Conservation (phyloP, 2,329 filamentous ascomycete species). For the Aspergillus carbonarius region DNA sequence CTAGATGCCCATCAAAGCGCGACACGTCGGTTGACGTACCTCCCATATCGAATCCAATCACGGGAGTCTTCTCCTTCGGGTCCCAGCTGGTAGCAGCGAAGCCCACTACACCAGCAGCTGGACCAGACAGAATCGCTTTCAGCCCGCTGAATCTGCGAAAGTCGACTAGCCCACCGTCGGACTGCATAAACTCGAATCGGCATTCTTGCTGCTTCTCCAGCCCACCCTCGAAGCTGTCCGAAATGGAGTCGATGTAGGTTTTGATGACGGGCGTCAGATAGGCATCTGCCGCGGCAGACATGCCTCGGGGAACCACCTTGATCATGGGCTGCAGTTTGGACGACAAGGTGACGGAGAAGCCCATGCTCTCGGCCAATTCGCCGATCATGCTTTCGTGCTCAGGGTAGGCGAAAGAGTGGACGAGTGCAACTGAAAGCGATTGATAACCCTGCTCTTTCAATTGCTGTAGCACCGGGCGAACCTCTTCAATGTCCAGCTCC, state of each 20-base stretch:
- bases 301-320: slow-evolving; percentile 75
- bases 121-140: slow-evolving; percentile 83
- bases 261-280: slow-evolving; percentile 78
- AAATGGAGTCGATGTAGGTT: slow-evolving; percentile 62
- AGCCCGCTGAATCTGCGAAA: slow-evolving; percentile 72
- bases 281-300: slow-evolving; percentile 74
- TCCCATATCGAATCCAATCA: slow-evolving; percentile 96
- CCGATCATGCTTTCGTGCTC: slow-evolving; percentile 79
- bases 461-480: slow-evolving; percentile 60
- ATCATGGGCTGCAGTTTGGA: slow-evolving; percentile 84
- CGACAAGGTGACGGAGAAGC: slow-evolving; percentile 75
- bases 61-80: slow-evolving; percentile 72
- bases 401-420: slow-evolving; percentile 88
- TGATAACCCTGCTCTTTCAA: slow-evolving; percentile 69
- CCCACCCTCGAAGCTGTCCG: slow-evolving; percentile 70
- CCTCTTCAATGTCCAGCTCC: slow-evolving; percentile 56
- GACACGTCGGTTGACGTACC: slow-evolving; percentile 89
- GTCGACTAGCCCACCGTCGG: slow-evolving; percentile 68
- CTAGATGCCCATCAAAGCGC: slow-evolving; percentile 81
- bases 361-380: slow-evolving; percentile 73
- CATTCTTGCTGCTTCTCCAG: slow-evolving; percentile 72
- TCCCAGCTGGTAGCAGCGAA: slow-evolving; percentile 93
- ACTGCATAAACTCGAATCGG: slow-evolving; percentile 95
- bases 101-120: slow-evolving; percentile 90
- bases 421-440: slow-evolving; percentile 81